A percentile compares a stretch with the other conserved stretches of the same genome.
phyloP scores from a whole-genome alignment of 139 green algal species.

The Micractinium conductrix region DNA sequence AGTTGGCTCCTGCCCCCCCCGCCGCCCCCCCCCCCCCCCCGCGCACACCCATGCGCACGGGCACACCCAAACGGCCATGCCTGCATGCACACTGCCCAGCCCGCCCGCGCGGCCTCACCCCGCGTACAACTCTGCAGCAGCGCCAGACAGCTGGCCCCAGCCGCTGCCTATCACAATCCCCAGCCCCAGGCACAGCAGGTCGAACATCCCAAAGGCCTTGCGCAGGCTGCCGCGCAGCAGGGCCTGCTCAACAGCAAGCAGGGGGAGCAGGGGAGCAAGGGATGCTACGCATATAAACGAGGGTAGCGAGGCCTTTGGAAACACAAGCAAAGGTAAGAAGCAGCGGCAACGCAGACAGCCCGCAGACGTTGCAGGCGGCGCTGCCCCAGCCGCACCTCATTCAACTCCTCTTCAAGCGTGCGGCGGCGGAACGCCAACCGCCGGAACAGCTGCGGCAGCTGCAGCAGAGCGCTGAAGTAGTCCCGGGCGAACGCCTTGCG shows the following conservation, averaged over 20 bases:
- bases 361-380: too few relatives aligned
- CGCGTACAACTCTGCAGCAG: slow-evolving; percentile 9
- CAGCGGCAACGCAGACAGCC: too few relatives aligned
- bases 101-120: too few relatives aligned
- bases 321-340: too few relatives aligned
- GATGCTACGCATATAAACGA: too few relatives aligned
- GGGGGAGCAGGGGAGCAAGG: too few relatives aligned
- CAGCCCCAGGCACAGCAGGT: slow-evolving; percentile 45
- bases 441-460: background rate
- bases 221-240: slow-evolving; percentile 40
- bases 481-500: background rate
- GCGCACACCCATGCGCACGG: too few relatives aligned
- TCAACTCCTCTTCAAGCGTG: slow-evolving; percentile 44
- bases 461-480: background rate
- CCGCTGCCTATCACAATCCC: slow-evolving; percentile 38
- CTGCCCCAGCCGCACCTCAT: slow-evolving; percentile 31
- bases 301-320: too few relatives aligned
- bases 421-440: slow-evolving; percentile 37
- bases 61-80: too few relatives aligned
- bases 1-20: background rate
- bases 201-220: slow-evolving; percentile 32
- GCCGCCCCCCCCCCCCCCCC: background rate
- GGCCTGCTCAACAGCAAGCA: too few relatives aligned
- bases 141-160: slow-evolving; percentile 16
- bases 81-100: too few relatives aligned